These are phyloP conservation scores for Termitomyces sp. DNA, from an alignment of 768 basidiomycete species.

Conservation along the genomic window DNA sequence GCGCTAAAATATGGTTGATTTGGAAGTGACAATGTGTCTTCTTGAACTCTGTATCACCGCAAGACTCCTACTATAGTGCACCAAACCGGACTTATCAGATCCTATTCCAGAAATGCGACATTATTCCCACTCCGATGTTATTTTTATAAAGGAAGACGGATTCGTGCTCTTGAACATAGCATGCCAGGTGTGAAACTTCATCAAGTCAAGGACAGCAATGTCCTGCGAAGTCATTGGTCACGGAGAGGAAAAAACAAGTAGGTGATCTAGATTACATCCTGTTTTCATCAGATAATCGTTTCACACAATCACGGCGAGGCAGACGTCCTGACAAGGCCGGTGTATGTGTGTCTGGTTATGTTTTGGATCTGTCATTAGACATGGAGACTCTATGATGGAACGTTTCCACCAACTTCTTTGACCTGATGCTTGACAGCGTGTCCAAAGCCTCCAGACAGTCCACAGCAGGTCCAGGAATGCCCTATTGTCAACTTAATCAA, in stretches of 20 bases:
- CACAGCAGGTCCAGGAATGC: too few species aligned
- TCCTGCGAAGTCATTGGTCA: background rate
- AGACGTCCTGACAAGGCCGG: background rate
- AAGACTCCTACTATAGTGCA: background rate
- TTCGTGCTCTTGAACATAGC: background rate
- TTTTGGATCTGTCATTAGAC: too few species aligned
- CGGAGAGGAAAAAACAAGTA: background rate
- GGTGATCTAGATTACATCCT: background rate
- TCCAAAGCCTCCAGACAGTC: too few species aligned
- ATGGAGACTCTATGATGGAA: too few species aligned
- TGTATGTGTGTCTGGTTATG: background rate
- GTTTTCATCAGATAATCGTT: too few species aligned
- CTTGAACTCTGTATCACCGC: background rate
- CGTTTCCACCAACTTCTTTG: too few species aligned
- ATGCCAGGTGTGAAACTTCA: background rate
- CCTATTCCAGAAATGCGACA: background rate
- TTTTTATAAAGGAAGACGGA: too few species aligned
- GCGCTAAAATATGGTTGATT: too few species aligned
- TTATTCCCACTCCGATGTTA: too few species aligned
- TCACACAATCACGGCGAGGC: background rate
- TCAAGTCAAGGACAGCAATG: background rate
- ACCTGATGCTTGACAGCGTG: too few species aligned
- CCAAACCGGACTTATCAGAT: too few species aligned
- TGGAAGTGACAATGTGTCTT: background rate
- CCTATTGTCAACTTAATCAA: too few species aligned